Conservation (phyloP, 208 protist species). For the Trypanosoma melophagium region DNA sequence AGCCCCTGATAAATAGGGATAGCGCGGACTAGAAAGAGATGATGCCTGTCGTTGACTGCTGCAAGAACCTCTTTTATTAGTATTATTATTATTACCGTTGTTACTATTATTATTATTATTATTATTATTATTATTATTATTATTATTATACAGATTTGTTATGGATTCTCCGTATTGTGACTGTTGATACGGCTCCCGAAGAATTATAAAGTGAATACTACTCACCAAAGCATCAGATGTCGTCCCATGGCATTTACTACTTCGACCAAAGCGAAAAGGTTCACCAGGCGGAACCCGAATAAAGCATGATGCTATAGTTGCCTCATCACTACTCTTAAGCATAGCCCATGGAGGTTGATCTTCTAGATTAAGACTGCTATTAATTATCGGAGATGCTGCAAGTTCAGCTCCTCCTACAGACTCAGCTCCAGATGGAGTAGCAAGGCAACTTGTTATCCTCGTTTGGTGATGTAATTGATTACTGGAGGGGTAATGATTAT, state of each 20-base stretch:
- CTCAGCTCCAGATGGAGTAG: constrained; percentile 14
- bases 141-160: not conserved
- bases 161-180: not conserved
- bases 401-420: not conserved
- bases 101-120: constrained; percentile 20
- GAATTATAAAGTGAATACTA: constrained; percentile 82
- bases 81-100: constrained; percentile 16
- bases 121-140: constrained; percentile 6
- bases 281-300: constrained; percentile 53
- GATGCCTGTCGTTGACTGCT: constrained; percentile 16
- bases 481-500: not conserved
- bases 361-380: constrained; percentile 7
- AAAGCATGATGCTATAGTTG: constrained; percentile 66
- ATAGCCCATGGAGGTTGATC: constrained; percentile 59
- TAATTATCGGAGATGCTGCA: not conserved
- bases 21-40: constrained; percentile 3
- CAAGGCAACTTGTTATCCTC: not conserved
- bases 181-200: constrained; percentile 32
- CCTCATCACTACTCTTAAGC: constrained; percentile 71
- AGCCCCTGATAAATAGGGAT: not conserved
- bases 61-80: constrained; percentile 1
- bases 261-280: constrained; percentile 80
- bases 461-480: not conserved
- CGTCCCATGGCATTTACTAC: constrained; percentile 77
- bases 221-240: constrained; percentile 79